Evolutionary conservation across 495 filamentous ascomycete genomes (phyloP).

Genomic region (Trichoderma orchidacearum): DNA sequence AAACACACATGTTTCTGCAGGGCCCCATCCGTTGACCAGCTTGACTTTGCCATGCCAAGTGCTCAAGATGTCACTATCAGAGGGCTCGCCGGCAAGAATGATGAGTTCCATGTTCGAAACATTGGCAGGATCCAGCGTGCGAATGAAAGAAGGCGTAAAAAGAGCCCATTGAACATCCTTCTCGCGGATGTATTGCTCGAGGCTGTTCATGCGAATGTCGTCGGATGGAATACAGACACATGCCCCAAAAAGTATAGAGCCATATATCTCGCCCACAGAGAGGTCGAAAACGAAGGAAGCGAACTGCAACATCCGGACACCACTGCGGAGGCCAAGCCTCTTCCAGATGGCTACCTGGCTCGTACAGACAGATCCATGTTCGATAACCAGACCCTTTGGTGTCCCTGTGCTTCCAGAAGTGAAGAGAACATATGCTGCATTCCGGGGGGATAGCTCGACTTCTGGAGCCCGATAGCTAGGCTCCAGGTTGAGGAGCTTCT

Average conservation of each 20-base stretch:
- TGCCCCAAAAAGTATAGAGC: slow-evolving; percentile 43
- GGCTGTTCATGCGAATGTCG: slow-evolving; percentile 19
- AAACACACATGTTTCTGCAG: slow-evolving; percentile 13
- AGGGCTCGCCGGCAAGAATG: slow-evolving; percentile 29
- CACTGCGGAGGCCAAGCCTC: slow-evolving; percentile 22
- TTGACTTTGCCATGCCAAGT: slow-evolving; percentile 8
- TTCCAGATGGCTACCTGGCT: slow-evolving; percentile 17
- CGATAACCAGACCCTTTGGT: slow-evolving; percentile 27
- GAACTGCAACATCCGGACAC: slow-evolving; percentile 44
- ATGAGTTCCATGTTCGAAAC: slow-evolving; percentile 25
- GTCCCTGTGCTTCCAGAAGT: slow-evolving; percentile 42
- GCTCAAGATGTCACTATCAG: slow-evolving; percentile 4
- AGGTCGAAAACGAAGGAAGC: slow-evolving; percentile 58
- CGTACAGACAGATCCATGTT: slow-evolving; percentile 22
- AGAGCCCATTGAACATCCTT: slow-evolving; percentile 35
- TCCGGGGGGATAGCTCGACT: slow-evolving; percentile 35
- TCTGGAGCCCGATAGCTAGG: background rate
- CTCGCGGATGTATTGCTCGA: slow-evolving; percentile 23
- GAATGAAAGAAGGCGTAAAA: slow-evolving; percentile 29
- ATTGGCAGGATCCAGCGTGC: slow-evolving; percentile 22
- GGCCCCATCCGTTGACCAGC: slow-evolving; percentile 21
- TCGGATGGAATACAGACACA: slow-evolving; percentile 37
- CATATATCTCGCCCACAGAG: slow-evolving; percentile 50
- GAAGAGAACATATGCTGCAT: slow-evolving; percentile 35
- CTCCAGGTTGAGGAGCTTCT: background rate